Evolutionary conservation across 345 rosid species (phyloP).

Genomic region (Hibiscus mutabilis): DNA sequence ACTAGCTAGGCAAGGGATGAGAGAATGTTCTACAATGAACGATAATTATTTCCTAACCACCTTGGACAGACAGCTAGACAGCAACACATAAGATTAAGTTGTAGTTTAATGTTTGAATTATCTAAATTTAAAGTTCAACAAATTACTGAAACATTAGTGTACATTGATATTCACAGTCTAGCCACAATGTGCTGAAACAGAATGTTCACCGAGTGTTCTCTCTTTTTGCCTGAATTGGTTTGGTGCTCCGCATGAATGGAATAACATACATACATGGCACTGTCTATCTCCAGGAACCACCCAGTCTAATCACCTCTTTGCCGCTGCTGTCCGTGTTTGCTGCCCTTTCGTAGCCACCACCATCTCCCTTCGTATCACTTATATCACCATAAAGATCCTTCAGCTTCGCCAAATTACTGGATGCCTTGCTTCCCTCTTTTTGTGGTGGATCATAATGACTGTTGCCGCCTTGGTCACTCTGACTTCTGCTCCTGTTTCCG

Average conservation of each 20-base stretch:
- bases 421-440: constrained; percentile 45
- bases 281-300: constrained; percentile 67
- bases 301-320: constrained; percentile 89
- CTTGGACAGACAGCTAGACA: too few relatives aligned
- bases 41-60: too few relatives aligned
- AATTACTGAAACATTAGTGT: not conserved
- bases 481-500: constrained; percentile 52
- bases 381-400: constrained; percentile 80
- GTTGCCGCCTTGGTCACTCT: constrained; percentile 41
- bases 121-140: not conserved
- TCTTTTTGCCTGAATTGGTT: not conserved
- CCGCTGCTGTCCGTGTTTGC: constrained; percentile 49
- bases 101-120: not conserved
- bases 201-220: not conserved
- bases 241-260: not conserved
- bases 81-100: too few relatives aligned
- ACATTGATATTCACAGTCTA: not conserved
- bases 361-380: constrained; percentile 43
- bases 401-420: constrained; percentile 84
- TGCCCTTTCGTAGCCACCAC: constrained; percentile 33
- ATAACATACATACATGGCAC: not conserved
- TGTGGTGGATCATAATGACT: constrained; percentile 39
- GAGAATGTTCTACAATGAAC: too few relatives aligned
- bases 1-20: too few relatives aligned
- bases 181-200: not conserved